Base-by-base conservation (phyloP, 2,329 filamentous ascomycete genomes). In the Aspergillus carbonarius region DNA sequence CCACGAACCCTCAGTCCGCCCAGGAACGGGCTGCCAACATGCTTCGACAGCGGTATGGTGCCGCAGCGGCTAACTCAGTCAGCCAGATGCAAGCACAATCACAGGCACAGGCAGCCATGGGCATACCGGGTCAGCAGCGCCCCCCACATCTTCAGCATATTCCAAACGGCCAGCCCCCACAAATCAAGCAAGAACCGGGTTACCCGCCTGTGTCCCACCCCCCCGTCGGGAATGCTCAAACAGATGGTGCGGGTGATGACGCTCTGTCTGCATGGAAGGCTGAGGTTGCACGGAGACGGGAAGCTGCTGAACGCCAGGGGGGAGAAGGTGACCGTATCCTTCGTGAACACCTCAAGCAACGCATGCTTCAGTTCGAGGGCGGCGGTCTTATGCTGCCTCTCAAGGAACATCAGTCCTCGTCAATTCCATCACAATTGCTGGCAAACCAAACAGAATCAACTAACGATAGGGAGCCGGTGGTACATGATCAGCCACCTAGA, bases 161-260 rank as follows among this genome's bases (percentile, higher is more conserved):
- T 35, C 67, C 65, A 58, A 76, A 71, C 69, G 67, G 70, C 70
- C 74, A 77, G 46, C 63, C 74, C 42, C 78, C 77, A 44, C 77
- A 77, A 40, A 74, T 79, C 46, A 78, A 77, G 54, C 74, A 74
- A 54, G 72, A 73, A 53, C 69, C 72, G 20, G 66, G 70, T 10
- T 74, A 74, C 60, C 73, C 76, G 46, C 68, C 68, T 25, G 66
- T 70, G 48, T 68, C 75, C 35, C 76, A 78, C 54, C 66, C 72
- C 25, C 77, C 76, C 13, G 66, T 82, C 53, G 73, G 75, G 50
- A 79, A 79, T 49, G 76, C 86, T 23, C 90, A 97, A 73, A 88
- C 88, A 13, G 93, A 98, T 70, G 93, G 93, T 52, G 79, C 89
- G 32, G 80, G 75, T 49, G 88, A 87, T 62, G 82, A 82, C 57